phyloP scores from a whole-genome alignment of 2,329 filamentous ascomycete genomes.

The Neoarthrinium moseri region DNA sequence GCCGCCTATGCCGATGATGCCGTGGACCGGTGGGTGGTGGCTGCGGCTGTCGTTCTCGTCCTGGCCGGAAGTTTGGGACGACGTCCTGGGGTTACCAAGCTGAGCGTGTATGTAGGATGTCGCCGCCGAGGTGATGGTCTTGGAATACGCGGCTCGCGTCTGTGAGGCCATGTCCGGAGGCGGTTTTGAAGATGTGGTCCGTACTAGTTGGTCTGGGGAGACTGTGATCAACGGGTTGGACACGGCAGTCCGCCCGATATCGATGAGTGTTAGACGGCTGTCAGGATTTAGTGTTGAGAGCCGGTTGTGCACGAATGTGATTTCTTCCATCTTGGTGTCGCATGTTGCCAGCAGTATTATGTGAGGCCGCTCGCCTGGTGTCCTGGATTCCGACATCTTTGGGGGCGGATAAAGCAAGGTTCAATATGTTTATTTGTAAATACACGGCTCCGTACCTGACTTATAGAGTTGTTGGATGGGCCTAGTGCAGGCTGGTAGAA shows the following conservation, averaged over 20 bases:
- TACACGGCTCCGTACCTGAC: no score
- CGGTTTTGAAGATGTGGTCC: neutral
- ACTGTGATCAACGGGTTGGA: neutral
- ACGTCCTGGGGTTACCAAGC: no score
- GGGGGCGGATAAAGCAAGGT: no score
- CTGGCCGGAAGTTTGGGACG: neutral
- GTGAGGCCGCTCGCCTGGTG: neutral
- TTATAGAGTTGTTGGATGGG: no score
- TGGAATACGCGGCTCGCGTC: constrained; percentile 7
- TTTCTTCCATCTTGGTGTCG: constrained; percentile 63
- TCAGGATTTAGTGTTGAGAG: constrained; percentile 30
- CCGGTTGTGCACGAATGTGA: constrained; percentile 50
- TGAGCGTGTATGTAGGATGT: constrained; percentile 28
- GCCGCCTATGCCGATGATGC: constrained; percentile 59
- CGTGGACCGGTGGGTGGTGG: constrained; percentile 30
- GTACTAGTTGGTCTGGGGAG: neutral
- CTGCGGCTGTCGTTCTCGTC: neutral
- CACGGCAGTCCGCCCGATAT: constrained; percentile 12
- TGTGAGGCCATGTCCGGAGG: neutral
- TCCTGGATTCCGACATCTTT: no score
- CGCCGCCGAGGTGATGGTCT: neutral
- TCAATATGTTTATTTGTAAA: no score
- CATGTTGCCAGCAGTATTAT: constrained; percentile 51
- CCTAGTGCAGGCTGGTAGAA: no score
- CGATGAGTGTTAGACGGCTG: constrained; percentile 24